phyloP scores from a whole-genome alignment of 108 stramenopile species.

The Cyclotella atomus region DNA sequence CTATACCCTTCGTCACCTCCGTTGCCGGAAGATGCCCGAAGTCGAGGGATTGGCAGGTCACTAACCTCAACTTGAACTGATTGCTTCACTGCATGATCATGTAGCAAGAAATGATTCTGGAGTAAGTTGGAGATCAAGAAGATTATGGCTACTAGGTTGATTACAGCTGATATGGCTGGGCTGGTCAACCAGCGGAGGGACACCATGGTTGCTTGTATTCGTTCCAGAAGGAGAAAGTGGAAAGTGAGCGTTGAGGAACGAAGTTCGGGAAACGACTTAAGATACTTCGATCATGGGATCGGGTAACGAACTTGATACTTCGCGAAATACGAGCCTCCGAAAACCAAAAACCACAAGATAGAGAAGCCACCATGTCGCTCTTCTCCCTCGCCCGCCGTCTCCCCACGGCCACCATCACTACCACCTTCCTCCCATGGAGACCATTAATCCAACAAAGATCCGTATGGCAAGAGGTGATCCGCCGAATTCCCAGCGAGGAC shows the following conservation, averaged over 20 bases:
- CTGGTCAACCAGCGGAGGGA: conserved; percentile 16
- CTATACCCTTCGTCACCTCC: not conserved
- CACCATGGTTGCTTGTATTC: no score
- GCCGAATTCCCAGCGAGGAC: conserved; percentile 41
- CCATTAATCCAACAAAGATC: conserved; percentile 26
- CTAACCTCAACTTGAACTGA: not conserved
- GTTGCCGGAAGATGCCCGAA: not conserved
- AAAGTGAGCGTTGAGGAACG: no score
- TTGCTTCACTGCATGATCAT: conserved; percentile 24
- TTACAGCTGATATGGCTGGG: conserved; percentile 16
- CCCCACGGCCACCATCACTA: not conserved
- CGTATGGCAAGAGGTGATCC: conserved; percentile 42
- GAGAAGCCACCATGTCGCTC: not conserved
- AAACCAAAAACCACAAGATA: not conserved
- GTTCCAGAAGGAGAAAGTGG: no score
- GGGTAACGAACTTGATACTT: no score
- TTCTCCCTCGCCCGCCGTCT: not conserved
- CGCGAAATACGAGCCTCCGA: no score
- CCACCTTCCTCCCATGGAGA: not conserved
- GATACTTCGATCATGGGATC: no score
- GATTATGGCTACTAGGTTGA: conserved; percentile 26
- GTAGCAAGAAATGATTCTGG: conserved; percentile 21
- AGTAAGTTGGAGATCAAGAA: conserved; percentile 21
- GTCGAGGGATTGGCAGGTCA: not conserved
- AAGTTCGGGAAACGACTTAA: not conserved